Evolutionary conservation across 2,329 filamentous ascomycete species (phyloP).

Genomic region (Lojkania enalia): DNA sequence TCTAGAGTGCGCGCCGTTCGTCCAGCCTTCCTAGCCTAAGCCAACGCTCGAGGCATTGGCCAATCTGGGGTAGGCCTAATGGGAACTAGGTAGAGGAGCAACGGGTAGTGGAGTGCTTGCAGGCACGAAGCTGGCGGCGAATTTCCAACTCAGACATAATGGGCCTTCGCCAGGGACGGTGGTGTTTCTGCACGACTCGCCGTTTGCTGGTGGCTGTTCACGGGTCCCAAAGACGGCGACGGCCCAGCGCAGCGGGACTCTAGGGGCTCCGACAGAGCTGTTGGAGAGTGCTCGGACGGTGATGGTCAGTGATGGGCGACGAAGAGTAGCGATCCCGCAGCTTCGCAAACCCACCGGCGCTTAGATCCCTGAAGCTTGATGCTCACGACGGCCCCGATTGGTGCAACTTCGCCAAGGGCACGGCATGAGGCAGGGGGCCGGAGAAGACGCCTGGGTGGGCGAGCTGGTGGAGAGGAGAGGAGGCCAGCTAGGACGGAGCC

Average conservation of each 20-base stretch:
- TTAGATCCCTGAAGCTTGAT: slow-evolving; percentile 17
- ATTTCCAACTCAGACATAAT: not conserved
- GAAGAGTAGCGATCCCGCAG: slow-evolving; percentile 12
- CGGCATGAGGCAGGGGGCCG: slow-evolving; percentile 13
- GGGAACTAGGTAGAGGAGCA: not conserved
- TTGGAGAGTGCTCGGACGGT: slow-evolving; percentile 10
- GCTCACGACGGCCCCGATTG: slow-evolving; percentile 12
- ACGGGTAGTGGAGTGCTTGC: not conserved
- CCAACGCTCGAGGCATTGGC: not conserved
- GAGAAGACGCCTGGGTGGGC: slow-evolving; percentile 12
- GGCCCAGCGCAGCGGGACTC: slow-evolving; percentile 16
- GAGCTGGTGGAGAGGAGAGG: slow-evolving; percentile 22
- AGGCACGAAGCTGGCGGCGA: not conserved
- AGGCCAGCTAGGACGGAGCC: slow-evolving; percentile 2
- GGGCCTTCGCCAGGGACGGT: not conserved
- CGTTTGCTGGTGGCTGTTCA: slow-evolving; percentile 14
- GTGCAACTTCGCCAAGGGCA: slow-evolving; percentile 10
- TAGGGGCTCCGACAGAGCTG: slow-evolving; percentile 10
- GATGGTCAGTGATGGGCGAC: slow-evolving; percentile 10
- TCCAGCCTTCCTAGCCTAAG: slow-evolving; percentile 12
- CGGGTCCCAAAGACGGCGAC: slow-evolving; percentile 10
- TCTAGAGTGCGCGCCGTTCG: slow-evolving; percentile 14
- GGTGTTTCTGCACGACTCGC: not conserved
- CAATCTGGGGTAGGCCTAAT: not conserved
- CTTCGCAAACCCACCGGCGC: slow-evolving; percentile 19